A percentile compares a stretch with the other conserved stretches of the same genome.
These are phyloP conservation scores for Nothophoma quercina DNA, from an alignment of 2,329 filamentous ascomycete genomes.

Conservation along the genomic window DNA sequence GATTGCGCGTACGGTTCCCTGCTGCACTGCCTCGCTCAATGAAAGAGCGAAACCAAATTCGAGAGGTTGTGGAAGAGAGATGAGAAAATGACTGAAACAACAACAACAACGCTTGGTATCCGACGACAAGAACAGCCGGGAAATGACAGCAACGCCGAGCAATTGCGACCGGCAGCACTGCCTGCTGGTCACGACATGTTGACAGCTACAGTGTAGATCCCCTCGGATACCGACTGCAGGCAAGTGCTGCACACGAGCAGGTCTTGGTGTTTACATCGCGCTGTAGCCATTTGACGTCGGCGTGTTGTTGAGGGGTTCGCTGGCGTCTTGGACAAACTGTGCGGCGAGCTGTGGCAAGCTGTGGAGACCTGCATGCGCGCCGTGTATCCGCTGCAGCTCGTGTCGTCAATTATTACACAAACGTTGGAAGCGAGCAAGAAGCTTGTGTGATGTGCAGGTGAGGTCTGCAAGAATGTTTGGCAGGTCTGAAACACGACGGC, in stretches of 20 bases:
- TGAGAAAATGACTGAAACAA: slow-evolving; percentile 7
- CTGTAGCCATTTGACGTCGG: slow-evolving; percentile 2
- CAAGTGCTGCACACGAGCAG: slow-evolving; percentile 5
- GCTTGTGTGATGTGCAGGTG: slow-evolving; percentile 15
- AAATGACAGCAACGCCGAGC: slow-evolving; percentile 19
- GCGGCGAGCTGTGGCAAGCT: slow-evolving; percentile 2
- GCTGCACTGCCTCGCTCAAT: slow-evolving; percentile 38
- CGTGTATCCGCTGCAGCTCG: slow-evolving; percentile 9
- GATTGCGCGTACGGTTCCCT: slow-evolving; percentile 34
- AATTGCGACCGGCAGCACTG: slow-evolving; percentile 10
- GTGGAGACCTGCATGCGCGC: slow-evolving; percentile 6
- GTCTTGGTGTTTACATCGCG: slow-evolving; percentile 7
- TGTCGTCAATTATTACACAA: slow-evolving; percentile 15
- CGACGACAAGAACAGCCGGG: slow-evolving; percentile 14
- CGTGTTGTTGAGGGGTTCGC: slow-evolving; percentile 7
- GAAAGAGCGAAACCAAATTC: not conserved
- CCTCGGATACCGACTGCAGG: slow-evolving; percentile 5
- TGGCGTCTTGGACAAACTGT: slow-evolving; percentile 10
- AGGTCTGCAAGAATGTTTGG: slow-evolving; percentile 15
- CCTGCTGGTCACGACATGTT: slow-evolving; percentile 7
- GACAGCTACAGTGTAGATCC: slow-evolving; percentile 1
- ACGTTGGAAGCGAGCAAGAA: slow-evolving; percentile 3
- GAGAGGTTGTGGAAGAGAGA: slow-evolving; percentile 1
- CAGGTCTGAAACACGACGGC: slow-evolving; percentile 12
- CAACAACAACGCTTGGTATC: slow-evolving; percentile 17